Percentiles rank a stretch among this genome's conserved stretches.
phyloP scores from a whole-genome alignment of 2,329 filamentous ascomycete genomes.

The Fusarium chuoi region DNA sequence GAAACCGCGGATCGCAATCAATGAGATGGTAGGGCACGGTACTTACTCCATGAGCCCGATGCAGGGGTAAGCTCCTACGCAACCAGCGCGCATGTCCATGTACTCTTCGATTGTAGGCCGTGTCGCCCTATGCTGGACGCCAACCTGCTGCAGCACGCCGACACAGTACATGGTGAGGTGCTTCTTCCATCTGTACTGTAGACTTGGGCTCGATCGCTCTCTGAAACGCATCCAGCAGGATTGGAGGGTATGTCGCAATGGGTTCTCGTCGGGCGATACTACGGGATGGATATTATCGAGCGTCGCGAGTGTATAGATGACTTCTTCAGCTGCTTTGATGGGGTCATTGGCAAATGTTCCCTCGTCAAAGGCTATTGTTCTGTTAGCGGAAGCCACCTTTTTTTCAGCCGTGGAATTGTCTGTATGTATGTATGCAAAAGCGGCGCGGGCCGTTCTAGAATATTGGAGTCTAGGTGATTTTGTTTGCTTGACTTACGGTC shows the following conservation, averaged over 20 bases:
- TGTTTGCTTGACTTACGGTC: constrained; percentile 13
- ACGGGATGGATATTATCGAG: constrained; percentile 20
- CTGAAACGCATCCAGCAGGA: constrained; percentile 25
- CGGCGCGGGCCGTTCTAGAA: constrained; percentile 14
- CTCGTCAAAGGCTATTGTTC: constrained; percentile 18
- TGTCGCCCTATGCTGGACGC: constrained; percentile 2
- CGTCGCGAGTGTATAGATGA: constrained; percentile 23
- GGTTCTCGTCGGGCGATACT: constrained; percentile 12
- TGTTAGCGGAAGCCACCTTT: constrained; percentile 12
- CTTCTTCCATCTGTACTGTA: constrained; percentile 27
- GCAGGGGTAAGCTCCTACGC: constrained; percentile 21
- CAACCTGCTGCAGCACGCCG: constrained; percentile 21
- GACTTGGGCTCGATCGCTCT: constrained; percentile 5
- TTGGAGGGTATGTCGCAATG: constrained; percentile 19
- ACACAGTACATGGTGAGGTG: constrained; percentile 26
- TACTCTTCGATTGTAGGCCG: constrained; percentile 13
- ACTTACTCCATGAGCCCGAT: constrained; percentile 30
- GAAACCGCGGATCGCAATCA: constrained; percentile 2
- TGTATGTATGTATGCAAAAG: background rate
- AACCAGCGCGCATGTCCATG: constrained; percentile 28
- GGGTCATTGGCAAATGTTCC: constrained; percentile 19
- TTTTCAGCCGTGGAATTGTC: background rate
- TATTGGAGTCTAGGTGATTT: background rate
- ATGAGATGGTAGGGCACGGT: background rate
- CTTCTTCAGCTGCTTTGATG: constrained; percentile 27